phyloP scores from a whole-genome alignment of 1,284 basidiomycete genomes.

The Cutaneotrichosporon cyanovorans region DNA sequence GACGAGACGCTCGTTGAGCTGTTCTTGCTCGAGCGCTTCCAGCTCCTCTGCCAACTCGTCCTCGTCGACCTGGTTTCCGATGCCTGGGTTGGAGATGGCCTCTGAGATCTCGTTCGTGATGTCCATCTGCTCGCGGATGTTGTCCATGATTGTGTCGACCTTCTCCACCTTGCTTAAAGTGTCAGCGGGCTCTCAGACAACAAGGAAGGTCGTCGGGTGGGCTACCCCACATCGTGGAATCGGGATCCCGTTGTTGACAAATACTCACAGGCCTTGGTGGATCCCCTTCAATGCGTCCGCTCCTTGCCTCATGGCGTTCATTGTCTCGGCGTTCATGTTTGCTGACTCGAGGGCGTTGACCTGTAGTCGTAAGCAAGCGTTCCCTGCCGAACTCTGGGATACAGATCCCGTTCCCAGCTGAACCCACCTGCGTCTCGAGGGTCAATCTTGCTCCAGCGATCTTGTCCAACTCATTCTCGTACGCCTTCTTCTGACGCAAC shows the following conservation, averaged over 20 bases:
- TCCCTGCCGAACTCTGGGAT: too few relatives aligned
- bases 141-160: slow-evolving; percentile 86
- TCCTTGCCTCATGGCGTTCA: slow-evolving; percentile 96
- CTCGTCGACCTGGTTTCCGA: slow-evolving; percentile 66
- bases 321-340: slow-evolving; percentile 97
- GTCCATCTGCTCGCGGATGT: slow-evolving; percentile 86
- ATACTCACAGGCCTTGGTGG: slow-evolving; percentile 77
- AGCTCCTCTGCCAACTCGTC: slow-evolving; percentile 78
- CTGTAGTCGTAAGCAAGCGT: slow-evolving; percentile 25
- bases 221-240: too few relatives aligned
- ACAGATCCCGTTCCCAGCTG: too few relatives aligned
- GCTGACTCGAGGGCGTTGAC: slow-evolving; percentile 95
- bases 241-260: too few relatives aligned
- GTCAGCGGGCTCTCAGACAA: not conserved
- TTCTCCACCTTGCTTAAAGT: slow-evolving; percentile 69
- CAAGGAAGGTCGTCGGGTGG: too few relatives aligned
- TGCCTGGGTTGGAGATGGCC: slow-evolving; percentile 75
- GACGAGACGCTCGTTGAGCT: slow-evolving; percentile 76
- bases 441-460: slow-evolving; percentile 83
- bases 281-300: slow-evolving; percentile 85
- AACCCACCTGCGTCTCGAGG: slow-evolving; percentile 73
- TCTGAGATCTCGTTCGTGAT: slow-evolving; percentile 92
- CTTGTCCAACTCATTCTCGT: slow-evolving; percentile 80
- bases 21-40: slow-evolving; percentile 84
- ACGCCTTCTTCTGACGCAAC: slow-evolving; percentile 89